Evolutionary conservation across 805 yeast genomes (phyloP).

Genomic region (Barnettozyma wickerhamii): DNA sequence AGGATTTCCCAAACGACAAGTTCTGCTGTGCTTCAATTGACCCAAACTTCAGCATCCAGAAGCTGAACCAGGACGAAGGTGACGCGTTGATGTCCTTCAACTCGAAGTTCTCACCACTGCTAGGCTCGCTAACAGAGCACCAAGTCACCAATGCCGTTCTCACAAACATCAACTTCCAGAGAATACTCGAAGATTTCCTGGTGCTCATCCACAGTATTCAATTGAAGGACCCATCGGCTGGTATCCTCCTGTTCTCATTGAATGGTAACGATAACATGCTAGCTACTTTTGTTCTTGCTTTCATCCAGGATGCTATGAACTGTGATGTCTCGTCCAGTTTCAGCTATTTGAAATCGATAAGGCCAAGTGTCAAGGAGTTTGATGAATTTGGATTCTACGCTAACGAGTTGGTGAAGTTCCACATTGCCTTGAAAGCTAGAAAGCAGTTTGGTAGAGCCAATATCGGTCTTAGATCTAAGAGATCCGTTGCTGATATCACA

Average conservation of each 20-base stretch:
- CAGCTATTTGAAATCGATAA: constrained; percentile 22
- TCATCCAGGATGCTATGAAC: constrained; percentile 21
- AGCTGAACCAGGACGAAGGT: constrained; percentile 25
- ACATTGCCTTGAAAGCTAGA: constrained; percentile 16
- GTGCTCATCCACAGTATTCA: constrained; percentile 17
- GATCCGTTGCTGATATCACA: constrained; percentile 21
- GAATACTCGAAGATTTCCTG: constrained; percentile 21
- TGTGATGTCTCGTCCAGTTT: constrained; percentile 22
- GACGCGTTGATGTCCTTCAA: constrained; percentile 24
- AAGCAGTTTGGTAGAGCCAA: constrained; percentile 16
- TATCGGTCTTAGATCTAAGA: constrained; percentile 15
- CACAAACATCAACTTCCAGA: constrained; percentile 24
- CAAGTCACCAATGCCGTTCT: constrained; percentile 22
- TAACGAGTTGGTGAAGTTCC: constrained; percentile 21
- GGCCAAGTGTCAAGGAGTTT: constrained; percentile 23
- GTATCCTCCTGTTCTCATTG: constrained; percentile 23
- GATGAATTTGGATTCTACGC: constrained; percentile 22
- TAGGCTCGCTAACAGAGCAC: constrained; percentile 18
- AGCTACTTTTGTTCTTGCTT: constrained; percentile 20
- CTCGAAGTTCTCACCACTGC: constrained; percentile 22
- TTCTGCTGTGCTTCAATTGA: constrained; percentile 31
- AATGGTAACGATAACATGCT: constrained; percentile 27
- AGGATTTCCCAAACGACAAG: constrained; percentile 23
- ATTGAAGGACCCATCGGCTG: constrained; percentile 22
- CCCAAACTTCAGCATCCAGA: constrained; percentile 30